A percentile compares a stretch with the other conserved stretches of the same genome.
These are phyloP conservation scores for Aureobasidium uvarum DNA, from an alignment of 2,329 filamentous ascomycete species.

Conservation along the genomic window DNA sequence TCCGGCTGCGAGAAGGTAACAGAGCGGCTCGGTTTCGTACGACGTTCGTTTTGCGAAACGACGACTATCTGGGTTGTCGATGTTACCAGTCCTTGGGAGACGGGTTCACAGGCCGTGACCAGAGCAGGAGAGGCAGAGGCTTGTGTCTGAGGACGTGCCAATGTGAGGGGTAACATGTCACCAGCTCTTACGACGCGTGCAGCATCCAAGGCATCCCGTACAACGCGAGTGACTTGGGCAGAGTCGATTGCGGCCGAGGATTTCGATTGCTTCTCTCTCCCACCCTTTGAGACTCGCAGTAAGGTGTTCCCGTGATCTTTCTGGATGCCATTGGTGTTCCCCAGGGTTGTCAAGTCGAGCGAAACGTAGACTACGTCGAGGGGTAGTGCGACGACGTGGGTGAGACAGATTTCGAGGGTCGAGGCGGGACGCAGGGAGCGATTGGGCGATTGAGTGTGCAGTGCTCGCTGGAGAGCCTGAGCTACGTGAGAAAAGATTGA, in stretches of 20 bases:
- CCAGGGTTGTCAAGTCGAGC: constrained; percentile 75
- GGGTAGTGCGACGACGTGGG: constrained; percentile 75
- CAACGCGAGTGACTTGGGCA: constrained; percentile 8
- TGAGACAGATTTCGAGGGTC: constrained; percentile 78
- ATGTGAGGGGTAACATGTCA: constrained; percentile 75
- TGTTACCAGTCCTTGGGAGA: constrained; percentile 78
- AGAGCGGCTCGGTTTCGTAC: constrained; percentile 48
- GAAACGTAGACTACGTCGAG: constrained; percentile 85
- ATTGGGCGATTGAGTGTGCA: constrained; percentile 24
- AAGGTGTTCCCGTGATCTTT: constrained; percentile 74
- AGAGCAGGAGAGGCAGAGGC: constrained; percentile 79
- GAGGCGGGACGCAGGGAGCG: constrained; percentile 65
- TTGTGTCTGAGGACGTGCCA: constrained; percentile 82
- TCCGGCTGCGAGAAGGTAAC: constrained; percentile 51
- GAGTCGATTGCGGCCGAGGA: neutral
- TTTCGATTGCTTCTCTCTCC: neutral
- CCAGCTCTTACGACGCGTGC: constrained; percentile 78
- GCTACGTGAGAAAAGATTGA: constrained; percentile 69
- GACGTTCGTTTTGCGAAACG: constrained; percentile 52
- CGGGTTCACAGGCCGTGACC: constrained; percentile 90
- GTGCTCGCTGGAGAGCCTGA: constrained; percentile 57
- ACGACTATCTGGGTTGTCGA: constrained; percentile 81
- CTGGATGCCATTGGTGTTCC: constrained; percentile 77
- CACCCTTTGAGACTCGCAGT: constrained; percentile 42
- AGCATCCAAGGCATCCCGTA: constrained; percentile 38